Base-by-base conservation (phyloP, 257 asterid species). In the Solanum lignicaule region DNA sequence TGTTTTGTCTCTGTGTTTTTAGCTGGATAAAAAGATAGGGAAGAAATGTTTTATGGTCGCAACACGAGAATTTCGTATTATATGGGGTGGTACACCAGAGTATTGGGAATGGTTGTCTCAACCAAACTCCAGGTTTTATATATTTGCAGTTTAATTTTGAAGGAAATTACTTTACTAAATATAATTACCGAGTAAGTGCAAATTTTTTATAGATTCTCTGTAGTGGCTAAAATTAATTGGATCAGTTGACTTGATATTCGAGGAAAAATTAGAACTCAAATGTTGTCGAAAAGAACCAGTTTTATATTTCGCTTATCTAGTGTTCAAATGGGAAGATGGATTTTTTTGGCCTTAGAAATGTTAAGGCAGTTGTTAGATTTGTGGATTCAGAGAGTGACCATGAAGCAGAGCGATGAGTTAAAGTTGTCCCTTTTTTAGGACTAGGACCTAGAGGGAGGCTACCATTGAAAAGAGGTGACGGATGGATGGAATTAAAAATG, bases 111-210 rank as follows among this genome's bases (percentile, higher is more conserved):
- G 90, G 92, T 89, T 55, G 60, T 18, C 65, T 55, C 65, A 55
- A 10, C 89, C 6, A 7, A 91, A 88, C 38, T 92, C 93, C 3
- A 93, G 93, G 95, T 92, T 35, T 21, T 74, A 15, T 36, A 5
- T 35, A 21, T 74, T 14, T 36, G 13, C 5, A 5, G 32, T 36
- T 23, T 36, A 11, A n/a, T 16, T 25, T 52, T 52, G 60, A 52
- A 52, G 6, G 4, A 16, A 52, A 5, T 5, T 15, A 52, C 4
- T 52, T 16, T 52, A 16, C 7, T 2, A 52, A 46, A 52, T 15
- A 52, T 16, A 52, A 16, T 15, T 2, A 52, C 1, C 5, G 23
- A 52, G 60, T 3, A 52, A 52, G 9, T 16, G 21, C 1, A 52
- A 52, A 0, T 15, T 6, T 16, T 52, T 2, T 52, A 3, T 15